A percentile compares a stretch with the other conserved stretches of the same genome.
Conservation (phyloP, 176 grass and related monocot genomes). For the Canna indica region DNA sequence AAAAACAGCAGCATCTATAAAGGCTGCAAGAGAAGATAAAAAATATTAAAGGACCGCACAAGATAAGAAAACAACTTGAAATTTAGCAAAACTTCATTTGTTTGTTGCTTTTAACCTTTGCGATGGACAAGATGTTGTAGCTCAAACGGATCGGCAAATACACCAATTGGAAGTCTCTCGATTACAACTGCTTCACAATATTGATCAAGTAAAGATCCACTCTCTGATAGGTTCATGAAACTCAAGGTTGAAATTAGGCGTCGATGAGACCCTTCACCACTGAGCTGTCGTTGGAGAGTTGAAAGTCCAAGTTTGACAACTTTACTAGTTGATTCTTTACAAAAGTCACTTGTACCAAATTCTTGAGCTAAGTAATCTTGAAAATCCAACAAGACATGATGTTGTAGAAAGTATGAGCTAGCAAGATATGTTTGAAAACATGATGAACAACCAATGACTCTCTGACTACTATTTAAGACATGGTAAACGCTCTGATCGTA, state of each 20-base stretch:
- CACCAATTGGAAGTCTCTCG: constrained; percentile 52
- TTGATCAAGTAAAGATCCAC: constrained; percentile 31
- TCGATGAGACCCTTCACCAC: constrained; percentile 82
- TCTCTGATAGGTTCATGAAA: constrained; percentile 28
- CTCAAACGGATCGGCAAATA: constrained; percentile 92
- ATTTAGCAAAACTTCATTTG: background rate
- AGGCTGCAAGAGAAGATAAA: constrained; percentile 36
- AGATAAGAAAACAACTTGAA: background rate
- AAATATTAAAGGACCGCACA: background rate
- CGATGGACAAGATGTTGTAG: constrained; percentile 60
- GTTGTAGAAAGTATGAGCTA: too few relatives aligned
- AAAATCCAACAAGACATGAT: background rate
- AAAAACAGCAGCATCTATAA: constrained; percentile 52
- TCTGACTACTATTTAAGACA: too few relatives aligned
- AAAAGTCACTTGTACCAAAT: constrained; percentile 23
- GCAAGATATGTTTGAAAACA: too few relatives aligned
- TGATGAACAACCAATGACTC: too few relatives aligned
- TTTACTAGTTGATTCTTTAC: constrained; percentile 26
- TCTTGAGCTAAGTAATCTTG: constrained; percentile 16
- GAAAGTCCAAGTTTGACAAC: constrained; percentile 21
- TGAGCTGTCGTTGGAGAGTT: constrained; percentile 31
- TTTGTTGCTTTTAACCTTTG: constrained; percentile 33
- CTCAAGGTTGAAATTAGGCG: constrained; percentile 46
- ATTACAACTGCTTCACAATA: constrained; percentile 52
- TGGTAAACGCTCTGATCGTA: too few relatives aligned